These are phyloP conservation scores for Paramecium sexaurelia DNA, from an alignment of 73 alveolate genomes.

Conservation along the genomic window DNA sequence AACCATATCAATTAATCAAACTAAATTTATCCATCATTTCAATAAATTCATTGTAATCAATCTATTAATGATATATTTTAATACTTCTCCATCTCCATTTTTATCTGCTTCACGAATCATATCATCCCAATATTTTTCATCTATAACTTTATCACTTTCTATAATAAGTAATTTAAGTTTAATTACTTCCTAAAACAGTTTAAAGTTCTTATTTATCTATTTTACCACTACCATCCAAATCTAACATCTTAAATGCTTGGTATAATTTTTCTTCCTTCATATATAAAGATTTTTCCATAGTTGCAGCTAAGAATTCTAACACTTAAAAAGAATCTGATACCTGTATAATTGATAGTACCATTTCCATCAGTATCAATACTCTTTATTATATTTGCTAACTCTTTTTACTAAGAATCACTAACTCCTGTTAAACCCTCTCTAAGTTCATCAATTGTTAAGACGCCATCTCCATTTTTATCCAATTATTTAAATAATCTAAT, in stretches of 20 bases:
- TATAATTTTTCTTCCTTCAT: background rate
- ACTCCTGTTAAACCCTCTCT: constrained; percentile 63
- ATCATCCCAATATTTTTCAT: background rate
- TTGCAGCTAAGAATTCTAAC: background rate
- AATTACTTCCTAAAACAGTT: background rate
- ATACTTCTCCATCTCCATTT: constrained; percentile 63
- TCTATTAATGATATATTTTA: background rate
- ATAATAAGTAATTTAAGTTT: background rate
- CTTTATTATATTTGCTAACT: constrained; percentile 30
- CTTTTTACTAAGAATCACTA: constrained; percentile 30
- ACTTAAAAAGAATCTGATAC: background rate
- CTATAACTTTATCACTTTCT: constrained; percentile 1
- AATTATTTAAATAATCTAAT: constrained; percentile 58
- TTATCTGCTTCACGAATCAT: constrained; percentile 62
- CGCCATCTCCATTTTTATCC: constrained; percentile 74
- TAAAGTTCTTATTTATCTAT: too few species aligned
- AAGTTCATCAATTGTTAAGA: constrained; percentile 65
- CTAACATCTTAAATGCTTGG: background rate
- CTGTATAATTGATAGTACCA: constrained; percentile 69
- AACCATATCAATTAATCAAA: background rate
- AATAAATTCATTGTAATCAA: background rate
- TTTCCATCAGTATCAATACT: constrained; percentile 72
- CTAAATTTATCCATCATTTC: background rate
- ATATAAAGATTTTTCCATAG: background rate
- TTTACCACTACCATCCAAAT: background rate